Evolutionary conservation across 495 filamentous ascomycete genomes (phyloP).

Genomic region (Penicillium parvum): DNA sequence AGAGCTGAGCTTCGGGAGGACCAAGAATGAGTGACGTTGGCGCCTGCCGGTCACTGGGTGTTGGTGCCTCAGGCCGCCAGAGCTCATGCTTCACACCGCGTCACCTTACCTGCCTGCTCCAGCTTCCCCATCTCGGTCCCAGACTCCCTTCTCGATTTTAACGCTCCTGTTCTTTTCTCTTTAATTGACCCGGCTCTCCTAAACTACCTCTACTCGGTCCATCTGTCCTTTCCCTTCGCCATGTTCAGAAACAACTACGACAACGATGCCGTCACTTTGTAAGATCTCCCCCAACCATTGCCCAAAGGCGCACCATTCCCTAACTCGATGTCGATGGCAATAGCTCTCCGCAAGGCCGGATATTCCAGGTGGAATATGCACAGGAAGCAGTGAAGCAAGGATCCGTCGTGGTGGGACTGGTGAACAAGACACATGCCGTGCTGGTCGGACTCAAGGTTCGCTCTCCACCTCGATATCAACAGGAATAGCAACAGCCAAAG

Average conservation of each 20-base stretch:
- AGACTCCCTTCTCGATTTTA: slow-evolving; percentile 12
- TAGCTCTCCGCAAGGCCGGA: slow-evolving; percentile 97
- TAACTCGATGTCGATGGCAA: slow-evolving; percentile 11
- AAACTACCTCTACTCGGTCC: slow-evolving; percentile 1
- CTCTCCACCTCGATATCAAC: slow-evolving; percentile 4
- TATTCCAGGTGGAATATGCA: slow-evolving; percentile 99
- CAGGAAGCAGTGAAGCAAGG: slow-evolving; percentile 98
- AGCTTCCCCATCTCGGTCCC: slow-evolving; percentile 25
- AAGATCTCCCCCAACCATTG: slow-evolving; percentile 41
- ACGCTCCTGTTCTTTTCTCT: slow-evolving; percentile 19
- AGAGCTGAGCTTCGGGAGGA: slow-evolving; percentile 8
- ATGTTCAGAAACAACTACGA: slow-evolving; percentile 99
- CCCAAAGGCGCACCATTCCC: slow-evolving; percentile 12
- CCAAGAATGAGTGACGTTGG: slow-evolving; percentile 33
- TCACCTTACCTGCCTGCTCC: slow-evolving; percentile 31
- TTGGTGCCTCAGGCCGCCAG: slow-evolving; percentile 36
- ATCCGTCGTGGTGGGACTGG: slow-evolving; percentile 92
- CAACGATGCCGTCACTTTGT: slow-evolving; percentile 99
- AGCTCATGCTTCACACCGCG: slow-evolving; percentile 35
- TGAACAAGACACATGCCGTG: slow-evolving; percentile 96
- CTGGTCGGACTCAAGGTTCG: slow-evolving; percentile 93
- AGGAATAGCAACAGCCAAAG: neutral
- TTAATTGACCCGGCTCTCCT: neutral
- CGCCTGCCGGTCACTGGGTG: slow-evolving; percentile 31
- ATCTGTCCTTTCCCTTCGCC: slow-evolving; percentile 23